phyloP scores from a whole-genome alignment of 108 stramenopile species.

The Schizochytrium sp. region DNA sequence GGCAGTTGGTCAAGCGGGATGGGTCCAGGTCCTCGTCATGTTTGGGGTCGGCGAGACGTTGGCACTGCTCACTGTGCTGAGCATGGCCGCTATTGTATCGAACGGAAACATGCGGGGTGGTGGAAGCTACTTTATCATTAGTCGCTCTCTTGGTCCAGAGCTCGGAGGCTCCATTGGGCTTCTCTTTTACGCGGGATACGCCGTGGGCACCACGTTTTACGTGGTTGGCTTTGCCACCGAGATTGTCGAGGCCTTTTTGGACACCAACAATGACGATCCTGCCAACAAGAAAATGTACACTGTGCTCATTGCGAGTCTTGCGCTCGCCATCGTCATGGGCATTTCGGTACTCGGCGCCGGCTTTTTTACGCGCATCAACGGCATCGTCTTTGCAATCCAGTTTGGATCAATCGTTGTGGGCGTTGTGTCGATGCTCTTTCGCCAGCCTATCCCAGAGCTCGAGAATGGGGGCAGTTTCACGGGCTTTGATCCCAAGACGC shows the following conservation, averaged over 20 bases:
- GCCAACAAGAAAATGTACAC: neutral
- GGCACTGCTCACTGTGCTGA: constrained; percentile 10
- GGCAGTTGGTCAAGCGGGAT: neutral
- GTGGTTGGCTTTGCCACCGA: constrained; percentile 20
- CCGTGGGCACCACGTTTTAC: constrained; percentile 16
- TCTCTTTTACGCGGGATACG: neutral
- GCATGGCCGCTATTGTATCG: neutral
- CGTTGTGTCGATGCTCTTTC: neutral
- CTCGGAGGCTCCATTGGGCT: constrained; percentile 23
- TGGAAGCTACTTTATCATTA: constrained; percentile 21
- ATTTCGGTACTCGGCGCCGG: neutral
- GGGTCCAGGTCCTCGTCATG: neutral
- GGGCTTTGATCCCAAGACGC: neutral
- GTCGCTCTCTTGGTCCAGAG: constrained; percentile 26
- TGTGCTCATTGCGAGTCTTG: neutral
- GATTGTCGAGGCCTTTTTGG: neutral
- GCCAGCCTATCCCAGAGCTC: neutral
- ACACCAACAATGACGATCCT: neutral
- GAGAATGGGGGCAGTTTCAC: neutral
- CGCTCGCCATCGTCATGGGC: neutral
- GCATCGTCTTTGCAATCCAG: neutral
- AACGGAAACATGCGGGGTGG: constrained; percentile 18
- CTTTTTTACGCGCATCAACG: neutral
- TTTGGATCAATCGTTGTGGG: neutral
- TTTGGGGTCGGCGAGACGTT: neutral